Conservation (phyloP, 495 filamentous ascomycete species). For the Platismatia glauca region DNA sequence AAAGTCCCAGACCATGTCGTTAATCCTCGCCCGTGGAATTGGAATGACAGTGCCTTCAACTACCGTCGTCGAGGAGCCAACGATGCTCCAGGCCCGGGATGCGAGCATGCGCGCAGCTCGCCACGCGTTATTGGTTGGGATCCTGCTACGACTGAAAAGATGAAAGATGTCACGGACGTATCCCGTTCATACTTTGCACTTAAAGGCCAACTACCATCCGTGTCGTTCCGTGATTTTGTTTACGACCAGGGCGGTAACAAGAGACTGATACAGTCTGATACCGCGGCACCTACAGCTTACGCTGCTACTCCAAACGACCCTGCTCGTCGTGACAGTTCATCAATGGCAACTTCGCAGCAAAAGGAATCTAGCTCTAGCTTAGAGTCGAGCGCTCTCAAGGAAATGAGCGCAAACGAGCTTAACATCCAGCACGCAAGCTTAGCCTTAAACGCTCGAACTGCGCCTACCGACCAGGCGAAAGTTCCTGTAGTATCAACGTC, state of each 20-base stretch:
- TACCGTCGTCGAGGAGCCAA: constrained; percentile 8
- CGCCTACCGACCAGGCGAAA: not conserved
- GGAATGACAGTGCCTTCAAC: constrained; percentile 25
- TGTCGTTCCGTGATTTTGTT: constrained; percentile 9
- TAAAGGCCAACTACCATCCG: constrained; percentile 10
- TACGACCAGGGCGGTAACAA: constrained; percentile 8
- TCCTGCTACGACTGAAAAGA: constrained; percentile 6
- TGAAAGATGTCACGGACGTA: constrained; percentile 16
- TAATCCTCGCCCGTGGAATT: constrained; percentile 25
- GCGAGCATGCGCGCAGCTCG: constrained; percentile 11
- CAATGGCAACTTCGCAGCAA: not conserved
- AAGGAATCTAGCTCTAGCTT: not conserved
- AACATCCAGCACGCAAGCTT: not conserved
- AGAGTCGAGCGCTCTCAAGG: not conserved
- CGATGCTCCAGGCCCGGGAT: not conserved
- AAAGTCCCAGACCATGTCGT: constrained; percentile 21
- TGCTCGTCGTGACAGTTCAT: not conserved
- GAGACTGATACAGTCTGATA: constrained; percentile 9
- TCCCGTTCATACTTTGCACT: constrained; percentile 15
- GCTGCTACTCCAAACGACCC: not conserved
- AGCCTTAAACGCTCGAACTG: not conserved
- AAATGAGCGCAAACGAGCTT: not conserved
- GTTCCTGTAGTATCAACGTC: not conserved
- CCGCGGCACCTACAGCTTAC: not conserved
- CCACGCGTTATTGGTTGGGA: constrained; percentile 15